Base-by-base conservation (phyloP, 495 filamentous ascomycete species). In the Lepraria neglecta region DNA sequence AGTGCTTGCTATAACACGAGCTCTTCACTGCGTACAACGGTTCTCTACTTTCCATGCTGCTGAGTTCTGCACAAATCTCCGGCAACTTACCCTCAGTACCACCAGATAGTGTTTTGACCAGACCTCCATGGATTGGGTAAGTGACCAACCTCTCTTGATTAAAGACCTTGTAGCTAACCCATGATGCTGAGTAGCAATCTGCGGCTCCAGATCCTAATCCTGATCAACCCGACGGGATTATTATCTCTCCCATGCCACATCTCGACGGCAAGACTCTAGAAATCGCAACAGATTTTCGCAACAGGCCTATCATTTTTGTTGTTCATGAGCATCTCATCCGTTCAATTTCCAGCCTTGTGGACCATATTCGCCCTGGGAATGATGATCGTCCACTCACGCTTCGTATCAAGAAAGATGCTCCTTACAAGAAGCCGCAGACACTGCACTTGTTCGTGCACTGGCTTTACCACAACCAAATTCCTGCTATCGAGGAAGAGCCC, bases 391-490 rank as follows among this genome's bases (percentile, higher is more conserved):
- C 21, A 7, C 42, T 46, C 14, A 45, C 4, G 28, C 38, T 42
- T 27, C 2, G 19, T 28, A 10, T 17, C 14, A 9, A 21, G 11
- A 7, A 44, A 1, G 38, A 45, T n/a, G 21, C 19, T 19, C 56
- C 33, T 21, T 9, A 4, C 19, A 46, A 45, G 7, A 31, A 19
- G 10, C 15, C 17, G 5, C 40, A 47, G 40, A 58, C 19, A 21
- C 35, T 58, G 17, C 56, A n/a, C 6, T n/a, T 47, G 17, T 58
- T 58, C 44, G 3, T 58, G 5, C 12, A 58, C 14, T 52, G 58
- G 45, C 58, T 35, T 38, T 60, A 60, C 42, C 11, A n/a, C 28
- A 60, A 40, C 7, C 35, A 38, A 7, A 38, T 27, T 30, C 24
- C 4, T 46, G 15, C 17, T n/a, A 10, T 7, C 7, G 2, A 10